These are phyloP conservation scores for Suillus ampliporus DNA, from an alignment of 768 basidiomycete species.

Conservation along the genomic window DNA sequence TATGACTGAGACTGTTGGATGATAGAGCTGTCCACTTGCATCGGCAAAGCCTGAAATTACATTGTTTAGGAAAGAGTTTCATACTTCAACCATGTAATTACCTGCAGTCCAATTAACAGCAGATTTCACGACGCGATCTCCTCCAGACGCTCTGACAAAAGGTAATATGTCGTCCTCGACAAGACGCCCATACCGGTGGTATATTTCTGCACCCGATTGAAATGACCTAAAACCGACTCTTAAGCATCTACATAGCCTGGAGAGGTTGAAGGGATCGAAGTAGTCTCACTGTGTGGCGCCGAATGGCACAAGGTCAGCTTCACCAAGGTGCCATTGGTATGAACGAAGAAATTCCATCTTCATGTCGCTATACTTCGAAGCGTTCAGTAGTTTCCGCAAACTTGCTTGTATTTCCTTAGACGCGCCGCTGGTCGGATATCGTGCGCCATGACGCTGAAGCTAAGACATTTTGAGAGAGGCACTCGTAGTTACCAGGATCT, in stretches of 20 bases:
- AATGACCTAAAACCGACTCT: constrained; percentile 42
- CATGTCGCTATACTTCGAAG: constrained; percentile 48
- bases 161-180: constrained; percentile 52
- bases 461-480: constrained; percentile 33
- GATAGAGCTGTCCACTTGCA: constrained; percentile 52
- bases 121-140: constrained; percentile 65
- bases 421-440: constrained; percentile 68
- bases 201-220: constrained; percentile 57
- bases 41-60: constrained; percentile 58
- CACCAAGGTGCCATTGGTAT: constrained; percentile 64
- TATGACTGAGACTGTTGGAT: constrained; percentile 59
- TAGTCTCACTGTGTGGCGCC: constrained; percentile 65
- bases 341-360: constrained; percentile 60
- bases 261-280: background rate
- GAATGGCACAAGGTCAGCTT: constrained; percentile 64
- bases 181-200: constrained; percentile 57
- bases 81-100: constrained; percentile 22
- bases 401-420: constrained; percentile 49
- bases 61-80: constrained; percentile 8
- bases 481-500: no score
- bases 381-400: constrained; percentile 59
- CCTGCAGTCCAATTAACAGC: constrained; percentile 76
- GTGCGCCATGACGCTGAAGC: constrained; percentile 84
- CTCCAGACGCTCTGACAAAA: constrained; percentile 57
- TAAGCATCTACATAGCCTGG: background rate